Conservation (phyloP, 495 filamentous ascomycete genomes). For the Hypoxylon intermedium region DNA sequence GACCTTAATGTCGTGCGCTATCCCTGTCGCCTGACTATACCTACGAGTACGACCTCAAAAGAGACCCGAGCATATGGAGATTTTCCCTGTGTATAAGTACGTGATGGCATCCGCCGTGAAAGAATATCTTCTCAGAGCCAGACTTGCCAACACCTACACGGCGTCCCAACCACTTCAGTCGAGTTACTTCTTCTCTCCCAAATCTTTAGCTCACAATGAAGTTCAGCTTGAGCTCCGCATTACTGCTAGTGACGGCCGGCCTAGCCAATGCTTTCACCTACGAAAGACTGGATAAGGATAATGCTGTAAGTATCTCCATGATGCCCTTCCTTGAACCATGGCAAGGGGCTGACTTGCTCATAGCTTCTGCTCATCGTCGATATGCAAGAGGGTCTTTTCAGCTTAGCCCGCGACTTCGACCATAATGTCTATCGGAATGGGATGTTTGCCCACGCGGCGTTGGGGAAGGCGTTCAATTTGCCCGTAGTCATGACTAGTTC, state of each 20-base stretch:
- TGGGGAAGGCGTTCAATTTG: constrained; percentile 71
- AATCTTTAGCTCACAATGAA: constrained; percentile 17
- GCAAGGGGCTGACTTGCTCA: constrained; percentile 15
- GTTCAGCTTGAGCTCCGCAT: constrained; percentile 1
- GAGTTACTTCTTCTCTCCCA: background rate
- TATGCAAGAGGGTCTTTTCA: constrained; percentile 73
- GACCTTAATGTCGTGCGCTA: background rate
- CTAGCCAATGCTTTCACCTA: constrained; percentile 37
- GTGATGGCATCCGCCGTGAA: background rate
- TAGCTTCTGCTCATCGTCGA: constrained; percentile 72
- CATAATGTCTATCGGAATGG: constrained; percentile 68
- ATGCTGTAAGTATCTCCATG: constrained; percentile 51
- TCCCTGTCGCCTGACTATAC: background rate
- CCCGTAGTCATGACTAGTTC: constrained; percentile 76
- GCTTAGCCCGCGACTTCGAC: constrained; percentile 69
- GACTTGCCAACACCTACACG: background rate
- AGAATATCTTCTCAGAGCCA: background rate
- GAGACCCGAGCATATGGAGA: background rate
- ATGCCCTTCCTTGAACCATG: background rate
- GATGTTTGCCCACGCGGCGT: constrained; percentile 71
- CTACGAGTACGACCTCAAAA: background rate
- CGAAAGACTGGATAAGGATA: constrained; percentile 62
- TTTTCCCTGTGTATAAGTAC: constrained; percentile 2
- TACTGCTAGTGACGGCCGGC: background rate
- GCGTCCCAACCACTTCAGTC: background rate